Base-by-base conservation (phyloP, 2,329 filamentous ascomycete genomes). In the Botrytis galanthina region DNA sequence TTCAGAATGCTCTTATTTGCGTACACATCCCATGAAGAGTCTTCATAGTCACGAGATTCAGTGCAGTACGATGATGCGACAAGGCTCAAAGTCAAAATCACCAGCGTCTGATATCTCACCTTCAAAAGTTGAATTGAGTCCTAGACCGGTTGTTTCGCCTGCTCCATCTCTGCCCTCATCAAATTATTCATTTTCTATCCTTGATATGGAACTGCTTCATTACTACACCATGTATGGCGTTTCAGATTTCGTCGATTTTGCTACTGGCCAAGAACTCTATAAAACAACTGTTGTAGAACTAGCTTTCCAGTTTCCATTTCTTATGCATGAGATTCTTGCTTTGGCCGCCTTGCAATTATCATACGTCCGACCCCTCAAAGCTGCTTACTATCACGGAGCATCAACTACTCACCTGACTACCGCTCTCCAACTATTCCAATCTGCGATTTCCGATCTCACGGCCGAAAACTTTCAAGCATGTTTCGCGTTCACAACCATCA, bases 361-460 rank as follows among this genome's bases (percentile, higher is more conserved):
- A 67, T 78, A 79, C n/a, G 71, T 77, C 2, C 75, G 74, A 6
- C 79, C 81, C 9, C 32, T 54, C 59, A 74, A 57, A 75, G 77
- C 51, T 67, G 71, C 32, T 66, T 74, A 42, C 66, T 79, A 74
- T 80, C 80, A 66, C 73, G 76, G 73, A 75, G 79, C 73, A 75
- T 82, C 73, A 77, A 82, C 54, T 35, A 80, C 79, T 1, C 80
- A 81, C 35, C 75, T 81, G 29, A 80, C 80, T 48, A 79, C 75
- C 29, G 80, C 77, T 42, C 75, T 83, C 4, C 74, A 76, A 20
- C 70, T 79, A 10, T 83, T 82, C 73, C 81, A 81, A 71, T 75
- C 78, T 26, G 75, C 79, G 71, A 74, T 91, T 86, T 57, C 87
- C 86, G 44, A 83, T 82, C 78, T 83, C 81, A 74, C 79, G 78